Evolutionary conservation across 2,329 filamentous ascomycete genomes (phyloP).

Genomic region (Talaromyces verruculosus): DNA sequence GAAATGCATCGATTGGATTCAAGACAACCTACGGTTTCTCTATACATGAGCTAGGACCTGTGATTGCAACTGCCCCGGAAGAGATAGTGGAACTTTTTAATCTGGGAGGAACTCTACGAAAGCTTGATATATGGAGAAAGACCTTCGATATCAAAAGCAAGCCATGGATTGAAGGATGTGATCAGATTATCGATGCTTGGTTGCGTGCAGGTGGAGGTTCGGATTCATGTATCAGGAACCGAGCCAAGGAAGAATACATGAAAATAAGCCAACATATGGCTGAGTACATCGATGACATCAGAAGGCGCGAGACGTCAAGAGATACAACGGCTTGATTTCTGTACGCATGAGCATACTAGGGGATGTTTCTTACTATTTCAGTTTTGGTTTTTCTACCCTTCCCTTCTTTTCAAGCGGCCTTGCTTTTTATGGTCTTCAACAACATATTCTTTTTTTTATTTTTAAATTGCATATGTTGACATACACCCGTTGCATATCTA

Average conservation of each 20-base stretch:
- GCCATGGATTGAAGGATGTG: neutral
- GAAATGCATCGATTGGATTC: constrained; percentile 10
- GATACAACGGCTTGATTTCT: too few species aligned
- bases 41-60: neutral
- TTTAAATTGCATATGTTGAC: too few species aligned
- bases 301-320: too few species aligned
- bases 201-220: neutral
- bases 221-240: neutral
- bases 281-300: neutral
- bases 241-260: neutral
- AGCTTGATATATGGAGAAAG: neutral
- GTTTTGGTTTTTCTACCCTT: too few species aligned
- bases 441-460: too few species aligned
- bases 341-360: too few species aligned
- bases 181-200: neutral
- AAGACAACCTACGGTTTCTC: neutral
- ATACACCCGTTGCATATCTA: too few species aligned
- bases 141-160: neutral
- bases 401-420: too few species aligned
- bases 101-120: neutral
- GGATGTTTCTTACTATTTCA: too few species aligned
- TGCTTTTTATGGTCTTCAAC: too few species aligned
- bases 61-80: constrained; percentile 4
- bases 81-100: constrained; percentile 8
- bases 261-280: constrained; percentile 1